Percentiles rank a stretch among this genome's conserved stretches.
Evolutionary conservation across 495 filamentous ascomycete species (phyloP).

Genomic region (Penicillium macrosclerotiorum): DNA sequence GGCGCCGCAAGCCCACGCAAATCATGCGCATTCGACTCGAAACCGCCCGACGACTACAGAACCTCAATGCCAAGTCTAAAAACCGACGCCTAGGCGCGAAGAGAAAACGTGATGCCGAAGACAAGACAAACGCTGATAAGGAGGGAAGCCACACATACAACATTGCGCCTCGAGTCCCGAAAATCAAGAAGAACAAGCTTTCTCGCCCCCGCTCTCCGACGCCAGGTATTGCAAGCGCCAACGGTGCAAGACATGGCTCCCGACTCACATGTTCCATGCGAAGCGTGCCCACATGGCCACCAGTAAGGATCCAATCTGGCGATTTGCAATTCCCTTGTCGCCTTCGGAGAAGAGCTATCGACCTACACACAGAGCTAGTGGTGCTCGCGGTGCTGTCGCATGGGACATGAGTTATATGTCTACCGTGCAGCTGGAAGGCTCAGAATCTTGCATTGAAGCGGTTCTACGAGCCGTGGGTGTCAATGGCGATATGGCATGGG

Average conservation of each 20-base stretch:
- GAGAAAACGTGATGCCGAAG: constrained; percentile 31
- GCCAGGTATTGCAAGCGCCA: constrained; percentile 84
- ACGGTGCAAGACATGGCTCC: constrained; percentile 86
- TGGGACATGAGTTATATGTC: constrained; percentile 98
- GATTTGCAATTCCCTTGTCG: constrained; percentile 79
- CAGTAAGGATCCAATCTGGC: constrained; percentile 76
- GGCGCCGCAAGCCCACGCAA: constrained; percentile 66
- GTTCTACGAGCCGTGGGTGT: constrained; percentile 61
- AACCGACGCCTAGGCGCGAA: constrained; percentile 38
- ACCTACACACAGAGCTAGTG: constrained; percentile 78
- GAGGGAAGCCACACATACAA: constrained; percentile 34
- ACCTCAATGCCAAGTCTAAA: constrained; percentile 59
- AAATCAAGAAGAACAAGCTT: constrained; percentile 68
- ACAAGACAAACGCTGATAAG: constrained; percentile 31
- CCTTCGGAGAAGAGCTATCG: constrained; percentile 88
- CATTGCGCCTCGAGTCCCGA: constrained; percentile 56
- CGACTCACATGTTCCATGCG: constrained; percentile 90
- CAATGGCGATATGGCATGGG: constrained; percentile 56
- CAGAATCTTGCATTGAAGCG: constrained; percentile 56
- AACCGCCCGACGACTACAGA: constrained; percentile 69
- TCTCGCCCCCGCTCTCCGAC: constrained; percentile 63
- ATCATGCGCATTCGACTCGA: constrained; percentile 76
- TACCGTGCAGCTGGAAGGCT: constrained; percentile 76
- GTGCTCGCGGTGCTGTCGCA: constrained; percentile 62
- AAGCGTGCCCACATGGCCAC: constrained; percentile 87